Evolutionary conservation across 805 yeast genomes (phyloP).

Genomic region (Saccharomycopsis oosterbeekiorum): DNA sequence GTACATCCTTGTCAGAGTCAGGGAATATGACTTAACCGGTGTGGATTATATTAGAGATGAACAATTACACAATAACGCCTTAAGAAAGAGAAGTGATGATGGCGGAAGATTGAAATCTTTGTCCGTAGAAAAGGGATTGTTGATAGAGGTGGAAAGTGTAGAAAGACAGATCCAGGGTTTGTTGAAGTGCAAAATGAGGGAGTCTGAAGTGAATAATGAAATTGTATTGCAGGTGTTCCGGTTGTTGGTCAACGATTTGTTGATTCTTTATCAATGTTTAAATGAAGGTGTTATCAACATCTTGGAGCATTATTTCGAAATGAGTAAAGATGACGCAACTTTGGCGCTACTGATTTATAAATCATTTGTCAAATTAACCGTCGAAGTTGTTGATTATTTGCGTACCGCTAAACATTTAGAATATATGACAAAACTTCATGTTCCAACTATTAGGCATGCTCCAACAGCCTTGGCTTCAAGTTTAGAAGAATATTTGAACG

Average conservation of each 20-base stretch:
- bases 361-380: constrained; percentile 75
- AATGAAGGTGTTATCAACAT: constrained; percentile 95
- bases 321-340: constrained; percentile 78
- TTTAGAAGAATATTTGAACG: constrained; percentile 80
- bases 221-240: constrained; percentile 76
- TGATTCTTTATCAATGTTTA: constrained; percentile 77
- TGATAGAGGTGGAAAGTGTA: constrained; percentile 78
- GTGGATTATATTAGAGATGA: constrained; percentile 76
- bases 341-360: constrained; percentile 78
- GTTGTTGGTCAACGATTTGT: constrained; percentile 79
- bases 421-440: constrained; percentile 76
- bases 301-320: constrained; percentile 90
- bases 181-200: constrained; percentile 63
- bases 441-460: constrained; percentile 94
- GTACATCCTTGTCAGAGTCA: constrained; percentile 59
- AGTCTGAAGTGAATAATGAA: constrained; percentile 77
- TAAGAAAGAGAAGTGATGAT: constrained; percentile 26
- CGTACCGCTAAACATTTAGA: constrained; percentile 85
- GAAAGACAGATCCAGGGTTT: constrained; percentile 72
- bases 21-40: constrained; percentile 53
- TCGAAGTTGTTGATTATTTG: constrained; percentile 76
- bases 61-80: constrained; percentile 31
- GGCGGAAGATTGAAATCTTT: constrained; percentile 58
- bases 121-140: constrained; percentile 65
- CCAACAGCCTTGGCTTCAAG: constrained; percentile 86